phyloP scores from a whole-genome alignment of 345 rosid genomes.

The Dovyalis caffra region DNA sequence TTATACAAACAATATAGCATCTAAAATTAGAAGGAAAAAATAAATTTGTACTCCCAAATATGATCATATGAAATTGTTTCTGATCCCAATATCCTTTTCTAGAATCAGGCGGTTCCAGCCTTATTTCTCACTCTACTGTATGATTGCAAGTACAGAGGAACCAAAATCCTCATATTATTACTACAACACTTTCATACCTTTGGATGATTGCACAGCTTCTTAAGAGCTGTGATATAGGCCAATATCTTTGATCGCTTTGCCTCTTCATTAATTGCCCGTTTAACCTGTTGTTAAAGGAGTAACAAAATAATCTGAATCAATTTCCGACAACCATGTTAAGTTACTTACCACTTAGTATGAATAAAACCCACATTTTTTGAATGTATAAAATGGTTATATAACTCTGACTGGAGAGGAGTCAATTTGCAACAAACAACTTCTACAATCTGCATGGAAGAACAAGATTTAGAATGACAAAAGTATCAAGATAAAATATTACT shows the following conservation, averaged over 20 bases:
- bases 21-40: not conserved
- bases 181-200: conserved; percentile 48
- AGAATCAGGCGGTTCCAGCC: not conserved
- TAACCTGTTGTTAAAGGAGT: conserved; percentile 53
- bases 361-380: conserved; percentile 78
- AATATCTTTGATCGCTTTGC: conserved; percentile 83
- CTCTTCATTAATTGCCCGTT: conserved; percentile 74
- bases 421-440: conserved; percentile 99
- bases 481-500: not conserved
- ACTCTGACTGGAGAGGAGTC: conserved; percentile 82
- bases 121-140: not conserved
- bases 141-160: not conserved
- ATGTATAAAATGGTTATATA: conserved; percentile 89
- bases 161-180: not conserved
- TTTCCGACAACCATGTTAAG: not conserved
- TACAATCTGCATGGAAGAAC: conserved; percentile 59
- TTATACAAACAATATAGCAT: not conserved
- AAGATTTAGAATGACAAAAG: not conserved
- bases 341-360: conserved; percentile 4
- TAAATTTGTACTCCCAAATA: not conserved
- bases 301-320: not conserved
- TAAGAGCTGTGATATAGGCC: conserved; percentile 97
- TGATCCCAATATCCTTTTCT: not conserved
- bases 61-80: not conserved
- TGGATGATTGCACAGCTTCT: conserved; percentile 99